These are phyloP conservation scores for Chaetomium strumarium DNA, from an alignment of 2,329 filamentous ascomycete genomes.

Conservation along the genomic window DNA sequence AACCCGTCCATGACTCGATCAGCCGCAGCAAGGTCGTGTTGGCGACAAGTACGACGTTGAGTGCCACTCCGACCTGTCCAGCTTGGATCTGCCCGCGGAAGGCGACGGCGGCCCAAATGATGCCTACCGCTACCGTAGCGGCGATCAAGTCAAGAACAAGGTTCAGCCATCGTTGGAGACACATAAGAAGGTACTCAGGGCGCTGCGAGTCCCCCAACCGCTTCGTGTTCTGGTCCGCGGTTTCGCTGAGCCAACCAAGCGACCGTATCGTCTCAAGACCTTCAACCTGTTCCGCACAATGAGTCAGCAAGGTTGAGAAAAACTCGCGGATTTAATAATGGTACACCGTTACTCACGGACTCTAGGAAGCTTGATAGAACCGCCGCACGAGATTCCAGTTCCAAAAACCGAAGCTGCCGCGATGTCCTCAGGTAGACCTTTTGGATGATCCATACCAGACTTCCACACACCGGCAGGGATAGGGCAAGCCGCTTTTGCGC, in stretches of 20 bases:
- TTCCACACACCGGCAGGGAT: constrained; percentile 38
- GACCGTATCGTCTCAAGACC: constrained; percentile 28
- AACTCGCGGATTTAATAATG: background rate
- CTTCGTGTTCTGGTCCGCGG: constrained; percentile 14
- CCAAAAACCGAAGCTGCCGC: constrained; percentile 49
- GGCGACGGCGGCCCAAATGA: constrained; percentile 26
- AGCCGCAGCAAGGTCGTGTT: constrained; percentile 33
- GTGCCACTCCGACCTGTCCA: constrained; percentile 31
- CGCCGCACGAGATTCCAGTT: constrained; percentile 47
- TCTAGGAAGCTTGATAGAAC: constrained; percentile 39
- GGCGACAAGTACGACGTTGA: constrained; percentile 32
- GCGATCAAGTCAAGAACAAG: constrained; percentile 46
- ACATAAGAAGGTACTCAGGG: constrained; percentile 44
- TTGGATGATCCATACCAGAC: constrained; percentile 40
- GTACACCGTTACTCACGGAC: constrained; percentile 28
- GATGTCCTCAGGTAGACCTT: constrained; percentile 50
- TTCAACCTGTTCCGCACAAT: constrained; percentile 17
- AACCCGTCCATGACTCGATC: constrained; percentile 30
- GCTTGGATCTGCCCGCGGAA: constrained; percentile 23
- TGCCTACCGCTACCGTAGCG: constrained; percentile 38
- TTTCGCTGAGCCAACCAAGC: constrained; percentile 27
- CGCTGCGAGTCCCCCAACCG: constrained; percentile 41
- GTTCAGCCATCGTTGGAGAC: constrained; percentile 48
- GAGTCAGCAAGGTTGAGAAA: background rate
- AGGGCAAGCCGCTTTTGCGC: constrained; percentile 41